Percentiles rank a stretch among this genome's conserved stretches.
Conservation (phyloP, 1,284 basidiomycete species). For the Serendipita sp. region DNA sequence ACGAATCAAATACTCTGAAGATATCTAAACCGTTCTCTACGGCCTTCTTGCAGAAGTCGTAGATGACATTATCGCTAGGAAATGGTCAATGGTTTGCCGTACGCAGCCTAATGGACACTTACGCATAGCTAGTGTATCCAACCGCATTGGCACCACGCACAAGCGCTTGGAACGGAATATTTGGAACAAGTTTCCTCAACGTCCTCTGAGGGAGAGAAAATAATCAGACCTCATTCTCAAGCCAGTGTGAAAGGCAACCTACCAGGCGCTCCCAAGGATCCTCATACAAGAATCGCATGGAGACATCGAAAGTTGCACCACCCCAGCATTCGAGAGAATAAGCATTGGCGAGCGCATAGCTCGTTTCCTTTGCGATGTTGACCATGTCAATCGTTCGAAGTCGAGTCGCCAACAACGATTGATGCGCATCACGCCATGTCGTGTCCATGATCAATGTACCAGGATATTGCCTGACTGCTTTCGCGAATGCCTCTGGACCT, state of each 20-base stretch:
- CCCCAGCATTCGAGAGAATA: constrained; percentile 99
- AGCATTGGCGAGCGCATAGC: constrained; percentile 86
- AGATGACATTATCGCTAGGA: constrained; percentile 89
- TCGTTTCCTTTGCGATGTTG: constrained; percentile 98
- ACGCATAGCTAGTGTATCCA: constrained; percentile 98
- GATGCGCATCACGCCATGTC: constrained; percentile 99
- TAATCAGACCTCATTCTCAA: constrained; percentile 9
- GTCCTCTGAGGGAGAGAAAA: constrained; percentile 43
- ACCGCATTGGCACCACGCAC: constrained; percentile 99
- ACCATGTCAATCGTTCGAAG: constrained; percentile 95
- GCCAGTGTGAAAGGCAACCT: constrained; percentile 19
- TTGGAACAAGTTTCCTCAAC: constrained; percentile 90
- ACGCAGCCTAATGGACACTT: constrained; percentile 21
- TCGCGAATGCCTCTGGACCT: constrained; percentile 96
- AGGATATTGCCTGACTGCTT: constrained; percentile 92
- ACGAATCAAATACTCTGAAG: constrained; percentile 98
- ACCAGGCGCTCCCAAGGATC: constrained; percentile 98
- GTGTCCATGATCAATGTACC: constrained; percentile 96
- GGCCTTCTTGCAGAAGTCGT: constrained; percentile 96
- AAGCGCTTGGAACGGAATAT: constrained; percentile 96
- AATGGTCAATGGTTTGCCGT: constrained; percentile 11
- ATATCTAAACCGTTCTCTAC: constrained; percentile 99
- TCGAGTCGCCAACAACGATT: constrained; percentile 92
- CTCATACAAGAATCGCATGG: constrained; percentile 99
- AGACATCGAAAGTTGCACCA: constrained; percentile 97